Percentiles rank a stretch among this genome's conserved stretches.
These are phyloP conservation scores for Apocynum venetum DNA, from an alignment of 257 asterid species.

Conservation along the genomic window DNA sequence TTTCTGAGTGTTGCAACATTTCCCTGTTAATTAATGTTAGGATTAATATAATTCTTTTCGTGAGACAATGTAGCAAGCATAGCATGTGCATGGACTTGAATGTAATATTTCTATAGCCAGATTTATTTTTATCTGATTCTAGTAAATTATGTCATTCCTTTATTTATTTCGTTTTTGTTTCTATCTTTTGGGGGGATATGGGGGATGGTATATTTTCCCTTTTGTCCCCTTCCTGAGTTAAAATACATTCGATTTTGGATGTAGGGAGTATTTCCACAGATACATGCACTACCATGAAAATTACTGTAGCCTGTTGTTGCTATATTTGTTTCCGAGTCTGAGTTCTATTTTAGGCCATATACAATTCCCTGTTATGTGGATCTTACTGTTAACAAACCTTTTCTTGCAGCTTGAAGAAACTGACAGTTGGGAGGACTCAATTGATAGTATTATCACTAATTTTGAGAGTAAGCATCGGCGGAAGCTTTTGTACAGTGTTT, in stretches of 20 bases:
- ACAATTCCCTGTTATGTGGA: not conserved
- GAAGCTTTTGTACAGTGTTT: slow-evolving; percentile 8
- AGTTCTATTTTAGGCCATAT: not conserved
- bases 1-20: not conserved
- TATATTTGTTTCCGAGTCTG: not conserved
- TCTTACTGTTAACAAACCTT: not conserved
- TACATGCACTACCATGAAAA: not conserved
- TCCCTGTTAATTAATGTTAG: not conserved
- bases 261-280: not conserved
- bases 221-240: too few relatives aligned
- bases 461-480: slow-evolving; percentile 10
- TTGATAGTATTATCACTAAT: slow-evolving; percentile 4
- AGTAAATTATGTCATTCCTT: not conserved
- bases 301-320: not conserved
- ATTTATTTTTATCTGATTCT: slow-evolving; percentile 1
- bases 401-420: slow-evolving; percentile 9
- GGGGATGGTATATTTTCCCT: too few relatives aligned
- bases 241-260: too few relatives aligned
- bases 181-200: too few relatives aligned
- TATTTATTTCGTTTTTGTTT: not conserved
- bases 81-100: not conserved
- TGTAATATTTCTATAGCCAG: not conserved
- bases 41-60: not conserved
- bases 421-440: slow-evolving; percentile 8
- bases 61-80: not conserved